Conservation (phyloP, 345 rosid species). For the Murraya paniculata region DNA sequence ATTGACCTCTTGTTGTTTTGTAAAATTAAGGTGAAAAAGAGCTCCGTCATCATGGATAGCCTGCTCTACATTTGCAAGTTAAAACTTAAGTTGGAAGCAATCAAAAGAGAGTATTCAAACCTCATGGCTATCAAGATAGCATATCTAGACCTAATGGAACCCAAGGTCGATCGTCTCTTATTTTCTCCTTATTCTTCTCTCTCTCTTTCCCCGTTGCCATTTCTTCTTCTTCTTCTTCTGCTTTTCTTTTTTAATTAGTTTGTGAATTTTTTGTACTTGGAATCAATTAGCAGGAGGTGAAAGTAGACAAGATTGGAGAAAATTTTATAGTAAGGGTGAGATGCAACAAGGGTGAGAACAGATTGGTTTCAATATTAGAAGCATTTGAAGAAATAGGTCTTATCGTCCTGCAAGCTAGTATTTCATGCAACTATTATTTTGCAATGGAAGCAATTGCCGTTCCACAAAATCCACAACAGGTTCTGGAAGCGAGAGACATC, state of each 20-base stretch:
- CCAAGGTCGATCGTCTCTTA: slow-evolving; percentile 42
- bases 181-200: slow-evolving; percentile 14
- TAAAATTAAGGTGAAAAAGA: slow-evolving; percentile 42
- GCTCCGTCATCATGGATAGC: slow-evolving; percentile 38
- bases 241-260: not conserved
- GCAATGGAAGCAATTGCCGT: slow-evolving; percentile 68
- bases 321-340: slow-evolving; percentile 42
- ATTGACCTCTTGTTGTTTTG: not conserved
- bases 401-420: slow-evolving; percentile 53
- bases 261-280: not conserved
- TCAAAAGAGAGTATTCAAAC: slow-evolving; percentile 38
- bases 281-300: slow-evolving; percentile 43
- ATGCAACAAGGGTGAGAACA: slow-evolving; percentile 43
- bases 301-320: slow-evolving; percentile 58
- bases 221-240: too few species aligned
- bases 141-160: slow-evolving; percentile 34
- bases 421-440: slow-evolving; percentile 43
- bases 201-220: not conserved
- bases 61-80: slow-evolving; percentile 52
- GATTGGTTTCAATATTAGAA: slow-evolving; percentile 55
- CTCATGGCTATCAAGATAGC: slow-evolving; percentile 41
- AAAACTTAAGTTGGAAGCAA: slow-evolving; percentile 54
- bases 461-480: slow-evolving; percentile 33
- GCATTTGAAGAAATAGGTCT: slow-evolving; percentile 72
- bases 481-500: slow-evolving; percentile 33